Evolutionary conservation across 148 eudicot species (phyloP).

Genomic region (Oxyria digyna): DNA sequence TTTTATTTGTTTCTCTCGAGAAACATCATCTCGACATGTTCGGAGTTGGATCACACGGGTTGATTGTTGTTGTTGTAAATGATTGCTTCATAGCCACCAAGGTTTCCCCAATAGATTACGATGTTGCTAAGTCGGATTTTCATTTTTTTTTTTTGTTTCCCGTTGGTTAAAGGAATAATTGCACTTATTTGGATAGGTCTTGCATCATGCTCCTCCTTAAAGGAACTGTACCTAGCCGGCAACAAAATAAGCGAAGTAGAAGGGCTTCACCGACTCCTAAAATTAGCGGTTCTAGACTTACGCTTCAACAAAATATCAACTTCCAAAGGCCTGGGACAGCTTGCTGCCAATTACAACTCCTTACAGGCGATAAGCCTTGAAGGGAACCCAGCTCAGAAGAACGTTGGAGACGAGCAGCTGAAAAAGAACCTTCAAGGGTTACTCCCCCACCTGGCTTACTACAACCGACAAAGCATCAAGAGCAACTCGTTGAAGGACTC

Average conservation of each 20-base stretch:
- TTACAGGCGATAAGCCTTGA: conserved; percentile 87
- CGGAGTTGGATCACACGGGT: too few species aligned
- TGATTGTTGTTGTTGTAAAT: too few species aligned
- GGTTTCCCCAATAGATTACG: background rate
- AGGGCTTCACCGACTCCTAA: conserved; percentile 94
- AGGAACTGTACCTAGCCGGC: conserved; percentile 84
- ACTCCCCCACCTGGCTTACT: conserved; percentile 76
- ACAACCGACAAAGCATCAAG: conserved; percentile 62
- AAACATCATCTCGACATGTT: too few species aligned
- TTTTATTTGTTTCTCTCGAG: too few species aligned
- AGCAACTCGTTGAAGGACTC: conserved; percentile 51
- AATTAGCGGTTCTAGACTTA: conserved; percentile 63
- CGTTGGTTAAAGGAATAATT: background rate
- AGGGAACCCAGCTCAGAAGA: conserved; percentile 96
- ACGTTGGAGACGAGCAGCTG: conserved; percentile 85
- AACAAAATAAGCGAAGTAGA: conserved; percentile 96
- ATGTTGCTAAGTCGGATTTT: background rate
- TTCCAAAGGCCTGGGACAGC: conserved; percentile 76
- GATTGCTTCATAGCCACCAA: too few species aligned
- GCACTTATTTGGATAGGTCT: conserved; percentile 45
- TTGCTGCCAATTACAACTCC: conserved; percentile 87
- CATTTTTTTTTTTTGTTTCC: background rate
- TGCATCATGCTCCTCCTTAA: conserved; percentile 75
- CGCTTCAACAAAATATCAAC: conserved; percentile 93
- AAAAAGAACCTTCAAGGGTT: conserved; percentile 58